phyloP scores from a whole-genome alignment of 805 yeast genomes.

The Suhomyces pyralidae region DNA sequence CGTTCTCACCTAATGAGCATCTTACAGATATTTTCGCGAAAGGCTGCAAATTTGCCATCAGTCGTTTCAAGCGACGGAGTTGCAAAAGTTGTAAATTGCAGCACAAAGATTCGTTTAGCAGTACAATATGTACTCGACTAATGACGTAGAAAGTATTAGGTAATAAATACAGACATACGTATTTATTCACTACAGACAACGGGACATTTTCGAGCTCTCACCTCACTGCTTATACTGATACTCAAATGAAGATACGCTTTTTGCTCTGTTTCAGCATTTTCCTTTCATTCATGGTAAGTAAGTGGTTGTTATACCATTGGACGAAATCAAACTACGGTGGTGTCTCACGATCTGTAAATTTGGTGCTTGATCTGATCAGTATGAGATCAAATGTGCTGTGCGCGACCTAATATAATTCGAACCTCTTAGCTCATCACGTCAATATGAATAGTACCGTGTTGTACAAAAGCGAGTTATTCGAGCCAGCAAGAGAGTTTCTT shows the following conservation, averaged over 20 bases:
- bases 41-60: slow-evolving; percentile 1
- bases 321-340: too few relatives aligned
- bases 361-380: background rate
- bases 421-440: background rate
- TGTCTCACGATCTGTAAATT: background rate
- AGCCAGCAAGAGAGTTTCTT: slow-evolving; percentile 20
- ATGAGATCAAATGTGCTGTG: background rate
- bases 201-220: too few relatives aligned
- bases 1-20: background rate
- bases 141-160: too few relatives aligned
- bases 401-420: background rate
- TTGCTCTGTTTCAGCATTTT: too few relatives aligned
- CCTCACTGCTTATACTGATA: too few relatives aligned
- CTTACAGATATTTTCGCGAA: background rate
- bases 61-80: background rate
- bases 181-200: too few relatives aligned
- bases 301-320: background rate
- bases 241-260: too few relatives aligned
- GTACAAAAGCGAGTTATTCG: slow-evolving; percentile 10
- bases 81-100: background rate
- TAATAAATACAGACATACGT: too few relatives aligned
- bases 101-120: background rate
- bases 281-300: background rate
- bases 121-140: too few relatives aligned
- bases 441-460: background rate